These are phyloP conservation scores for Apiospora malaysiana DNA, from an alignment of 2,329 filamentous ascomycete genomes.

Conservation along the genomic window DNA sequence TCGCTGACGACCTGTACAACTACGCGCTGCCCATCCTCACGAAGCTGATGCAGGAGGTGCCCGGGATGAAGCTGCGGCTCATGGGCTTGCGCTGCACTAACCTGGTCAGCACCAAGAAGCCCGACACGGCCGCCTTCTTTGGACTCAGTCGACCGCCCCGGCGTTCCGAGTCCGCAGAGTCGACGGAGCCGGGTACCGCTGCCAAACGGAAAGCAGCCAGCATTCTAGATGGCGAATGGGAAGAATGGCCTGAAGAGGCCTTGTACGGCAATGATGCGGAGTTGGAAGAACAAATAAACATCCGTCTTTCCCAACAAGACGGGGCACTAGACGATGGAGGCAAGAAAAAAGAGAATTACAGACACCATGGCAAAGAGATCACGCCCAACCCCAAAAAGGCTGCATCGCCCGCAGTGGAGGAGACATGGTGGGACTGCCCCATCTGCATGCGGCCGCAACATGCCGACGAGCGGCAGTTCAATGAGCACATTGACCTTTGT, in stretches of 20 bases:
- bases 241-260: conserved; percentile 72
- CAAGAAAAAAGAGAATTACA: conserved; percentile 30
- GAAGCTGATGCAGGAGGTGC: conserved; percentile 84
- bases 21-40: conserved; percentile 81
- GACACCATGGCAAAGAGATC: conserved; percentile 59
- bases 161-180: conserved; percentile 31
- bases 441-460: conserved; percentile 81
- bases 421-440: conserved; percentile 80
- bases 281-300: not conserved
- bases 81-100: conserved; percentile 91
- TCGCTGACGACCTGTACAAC: conserved; percentile 83
- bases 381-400: conserved; percentile 50
- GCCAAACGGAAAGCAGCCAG: conserved; percentile 45
- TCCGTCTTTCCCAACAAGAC: conserved; percentile 51
- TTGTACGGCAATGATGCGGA: conserved; percentile 44
- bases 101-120: conserved; percentile 83
- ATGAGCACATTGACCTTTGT: conserved; percentile 91
- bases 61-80: conserved; percentile 77
- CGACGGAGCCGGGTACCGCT: conserved; percentile 17
- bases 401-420: conserved; percentile 36
- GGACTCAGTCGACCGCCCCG: conserved; percentile 56
- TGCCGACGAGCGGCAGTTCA: conserved; percentile 79
- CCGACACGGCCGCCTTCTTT: conserved; percentile 79
- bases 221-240: conserved; percentile 58
- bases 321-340: conserved; percentile 43